phyloP scores from a whole-genome alignment of 1,284 basidiomycete genomes.

The Cutaneotrichosporon dermatis region DNA sequence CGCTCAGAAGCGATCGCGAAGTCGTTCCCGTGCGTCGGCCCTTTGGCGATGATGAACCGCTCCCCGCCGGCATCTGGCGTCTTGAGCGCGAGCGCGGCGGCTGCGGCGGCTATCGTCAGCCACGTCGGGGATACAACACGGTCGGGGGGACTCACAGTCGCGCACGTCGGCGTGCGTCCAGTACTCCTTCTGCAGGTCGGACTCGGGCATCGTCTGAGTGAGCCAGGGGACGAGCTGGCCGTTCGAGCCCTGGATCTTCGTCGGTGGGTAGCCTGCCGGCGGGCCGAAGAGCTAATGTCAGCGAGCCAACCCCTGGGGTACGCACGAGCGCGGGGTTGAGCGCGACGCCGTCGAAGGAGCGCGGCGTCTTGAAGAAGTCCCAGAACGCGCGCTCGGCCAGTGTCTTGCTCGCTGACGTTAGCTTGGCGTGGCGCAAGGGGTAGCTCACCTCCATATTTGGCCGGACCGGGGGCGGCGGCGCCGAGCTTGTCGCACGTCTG shows the following conservation, averaged over 20 bases:
- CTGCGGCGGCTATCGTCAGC: constrained; percentile 27
- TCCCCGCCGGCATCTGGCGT: constrained; percentile 49
- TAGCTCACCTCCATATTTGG: constrained; percentile 7
- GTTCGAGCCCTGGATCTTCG: background rate
- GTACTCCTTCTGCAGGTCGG: background rate
- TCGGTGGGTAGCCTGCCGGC: background rate
- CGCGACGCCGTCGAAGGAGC: constrained; percentile 12
- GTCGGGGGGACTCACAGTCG: constrained; percentile 7
- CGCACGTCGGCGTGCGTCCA: constrained; percentile 5
- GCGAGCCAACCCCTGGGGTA: background rate
- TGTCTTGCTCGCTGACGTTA: constrained; percentile 17
- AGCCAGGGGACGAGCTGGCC: background rate
- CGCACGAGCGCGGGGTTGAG: constrained; percentile 4
- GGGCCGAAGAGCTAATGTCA: background rate
- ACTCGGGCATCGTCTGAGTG: background rate
- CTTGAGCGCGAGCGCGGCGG: background rate
- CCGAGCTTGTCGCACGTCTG: background rate
- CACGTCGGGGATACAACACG: no score
- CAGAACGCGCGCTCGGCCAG: constrained; percentile 35
- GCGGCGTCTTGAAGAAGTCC: constrained; percentile 18
- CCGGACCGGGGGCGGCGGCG: background rate
- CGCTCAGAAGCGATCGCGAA: background rate
- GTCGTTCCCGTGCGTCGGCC: constrained; percentile 38
- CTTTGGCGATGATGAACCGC: constrained; percentile 50
- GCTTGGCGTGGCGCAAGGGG: no score